phyloP scores from a whole-genome alignment of 768 basidiomycete genomes.

The Kwoniella shandongensis region DNA sequence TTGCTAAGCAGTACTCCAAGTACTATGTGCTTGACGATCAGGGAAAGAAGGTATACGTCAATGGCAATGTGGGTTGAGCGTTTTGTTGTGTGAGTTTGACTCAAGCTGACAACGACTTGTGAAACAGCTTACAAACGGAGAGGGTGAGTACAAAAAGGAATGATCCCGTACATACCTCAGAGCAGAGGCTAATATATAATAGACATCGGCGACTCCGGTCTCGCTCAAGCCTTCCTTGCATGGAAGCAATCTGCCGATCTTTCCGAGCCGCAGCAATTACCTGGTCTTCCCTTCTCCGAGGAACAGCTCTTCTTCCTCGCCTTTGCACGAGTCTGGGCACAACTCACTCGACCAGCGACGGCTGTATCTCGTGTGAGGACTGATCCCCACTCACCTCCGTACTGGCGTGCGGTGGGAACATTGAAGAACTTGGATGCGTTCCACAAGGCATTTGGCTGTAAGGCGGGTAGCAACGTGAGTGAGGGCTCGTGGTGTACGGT shows the following conservation, averaged over 20 bases:
- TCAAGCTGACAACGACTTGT: neutral
- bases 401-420: slow-evolving; percentile 81
- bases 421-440: slow-evolving; percentile 84
- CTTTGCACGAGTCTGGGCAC: slow-evolving; percentile 84
- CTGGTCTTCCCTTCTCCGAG: slow-evolving; percentile 62
- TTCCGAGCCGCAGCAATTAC: slow-evolving; percentile 66
- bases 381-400: slow-evolving; percentile 82
- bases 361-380: slow-evolving; percentile 74
- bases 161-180: too few species aligned
- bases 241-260: slow-evolving; percentile 71
- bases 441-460: slow-evolving; percentile 80
- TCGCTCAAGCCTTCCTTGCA: slow-evolving; percentile 69
- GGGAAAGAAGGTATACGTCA: slow-evolving; percentile 78
- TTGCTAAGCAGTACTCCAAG: slow-evolving; percentile 84
- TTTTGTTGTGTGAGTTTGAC: neutral
- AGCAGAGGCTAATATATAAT: neutral
- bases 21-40: slow-evolving; percentile 84
- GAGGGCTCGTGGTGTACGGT: neutral
- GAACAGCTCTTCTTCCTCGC: slow-evolving; percentile 95
- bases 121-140: slow-evolving; percentile 48
- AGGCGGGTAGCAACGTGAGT: slow-evolving; percentile 69
- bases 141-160: too few species aligned
- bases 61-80: slow-evolving; percentile 65
- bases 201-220: slow-evolving; percentile 53
- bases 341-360: slow-evolving; percentile 73